Evolutionary conservation across 768 basidiomycete species (phyloP), one percentile per base, ranked within the genome.

Genomic region (Mycena venus): DNA sequence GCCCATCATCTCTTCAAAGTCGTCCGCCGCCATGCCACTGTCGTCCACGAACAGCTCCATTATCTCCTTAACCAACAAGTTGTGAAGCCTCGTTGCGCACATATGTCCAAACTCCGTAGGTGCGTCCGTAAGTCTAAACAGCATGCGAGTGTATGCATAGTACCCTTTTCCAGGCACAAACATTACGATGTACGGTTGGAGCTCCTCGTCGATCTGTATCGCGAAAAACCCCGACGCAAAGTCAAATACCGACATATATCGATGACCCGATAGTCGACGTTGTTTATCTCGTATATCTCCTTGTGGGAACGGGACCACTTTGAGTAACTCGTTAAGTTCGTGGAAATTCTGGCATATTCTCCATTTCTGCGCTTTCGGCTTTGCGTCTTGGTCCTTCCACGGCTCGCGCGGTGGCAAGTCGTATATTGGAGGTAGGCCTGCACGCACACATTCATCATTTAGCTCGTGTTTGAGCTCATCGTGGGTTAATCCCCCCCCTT

Each of bases 11-110:
- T 77, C 75, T 0, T 82, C 76, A 68, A 87, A 86, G 0, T 62
- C 63, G 75, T 87, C 81, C 0, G 73, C 82, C n/a, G 80, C 78
- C 8, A 79, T 51, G 0, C 79, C 83, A 0, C 84, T 80, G 67
- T 88, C 83, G 42, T 88, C 85, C 2, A 88, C 82, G 27, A 86
- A 86, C 6, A 83, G 66, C 56, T 86, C 84, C 15, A 85, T 15
- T 0, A 68, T 62, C 0, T 60, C 47, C 5, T 73, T 56, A 5
- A 77, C 77, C 1, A 84, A 55, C 0, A 84, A 36, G 64, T 84
- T 82, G 0, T 79, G 63, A 9, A 85, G 53, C 1, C 65, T 27
- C 0, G 55, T 21, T 0, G 83, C 82, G 0, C 80, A 82, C 72
- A 82, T 74, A 12, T 82, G 40, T 6, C 74, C 77, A 59, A 86